Evolutionary conservation across 176 grass and related monocot species (phyloP).

Genomic region (Rhipidocladum racemiflorum): DNA sequence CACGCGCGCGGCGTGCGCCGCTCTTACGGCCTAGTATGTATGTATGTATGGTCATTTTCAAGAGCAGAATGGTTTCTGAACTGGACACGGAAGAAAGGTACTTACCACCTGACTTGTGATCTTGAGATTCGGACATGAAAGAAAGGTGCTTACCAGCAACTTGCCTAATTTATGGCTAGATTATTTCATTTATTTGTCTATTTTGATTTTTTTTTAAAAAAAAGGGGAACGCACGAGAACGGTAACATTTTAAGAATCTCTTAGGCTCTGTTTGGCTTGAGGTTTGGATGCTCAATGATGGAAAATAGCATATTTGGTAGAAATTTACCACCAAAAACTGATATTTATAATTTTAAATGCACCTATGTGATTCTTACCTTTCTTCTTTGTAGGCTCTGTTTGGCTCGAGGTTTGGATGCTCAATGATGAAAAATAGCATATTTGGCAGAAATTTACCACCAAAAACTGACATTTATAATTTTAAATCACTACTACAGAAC

Average conservation of each 20-base stretch:
- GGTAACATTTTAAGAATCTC: neutral
- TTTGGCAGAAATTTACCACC: neutral
- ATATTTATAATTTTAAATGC: too few relatives aligned
- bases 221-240: neutral
- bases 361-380: too few relatives aligned
- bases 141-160: neutral
- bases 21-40: too few relatives aligned
- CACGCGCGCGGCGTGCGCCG: too few relatives aligned
- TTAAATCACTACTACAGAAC: too few relatives aligned
- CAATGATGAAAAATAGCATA: neutral
- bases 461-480: neutral
- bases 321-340: neutral
- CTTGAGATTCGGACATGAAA: neutral
- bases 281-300: neutral
- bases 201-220: neutral
- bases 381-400: too few relatives aligned
- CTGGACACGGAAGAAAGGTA: neutral
- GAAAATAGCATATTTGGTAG: neutral
- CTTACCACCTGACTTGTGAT: slow-evolving; percentile 15
- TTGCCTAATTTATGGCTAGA: neutral
- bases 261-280: neutral
- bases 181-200: neutral
- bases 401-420: neutral
- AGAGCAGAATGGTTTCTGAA: too few relatives aligned
- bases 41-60: slow-evolving; percentile 16